Evolutionary conservation across 1,284 basidiomycete species (phyloP).

Genomic region (Malassezia yamatoensis): DNA sequence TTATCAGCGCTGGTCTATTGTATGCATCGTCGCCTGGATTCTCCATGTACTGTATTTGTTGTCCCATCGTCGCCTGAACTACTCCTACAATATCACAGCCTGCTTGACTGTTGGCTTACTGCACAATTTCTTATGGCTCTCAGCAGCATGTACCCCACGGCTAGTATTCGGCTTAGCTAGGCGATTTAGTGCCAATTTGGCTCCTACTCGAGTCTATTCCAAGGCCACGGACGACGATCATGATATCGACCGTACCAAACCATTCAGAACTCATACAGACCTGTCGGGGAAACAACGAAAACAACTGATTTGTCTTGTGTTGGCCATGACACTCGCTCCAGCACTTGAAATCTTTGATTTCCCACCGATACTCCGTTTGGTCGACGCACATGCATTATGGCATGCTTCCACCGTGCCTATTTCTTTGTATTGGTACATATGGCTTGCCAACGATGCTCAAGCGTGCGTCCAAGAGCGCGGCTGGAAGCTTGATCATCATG

Average conservation of each 20-base stretch:
- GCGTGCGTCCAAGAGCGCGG: conserved; percentile 32
- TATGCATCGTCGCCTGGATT: conserved; percentile 26
- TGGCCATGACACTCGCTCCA: conserved; percentile 66
- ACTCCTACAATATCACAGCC: conserved; percentile 85
- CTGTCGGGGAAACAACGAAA: conserved; percentile 37
- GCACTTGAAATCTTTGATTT: conserved; percentile 86
- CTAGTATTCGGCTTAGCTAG: conserved; percentile 11
- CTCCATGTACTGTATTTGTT: conserved; percentile 65
- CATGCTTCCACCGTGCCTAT: conserved; percentile 78
- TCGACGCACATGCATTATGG: conserved; percentile 96
- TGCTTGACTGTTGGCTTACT: conserved; percentile 63
- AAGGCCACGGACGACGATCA: background rate
- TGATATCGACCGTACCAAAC: background rate
- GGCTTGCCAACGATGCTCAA: conserved; percentile 38
- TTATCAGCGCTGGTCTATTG: conserved; percentile 21
- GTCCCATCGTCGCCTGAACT: conserved; percentile 69
- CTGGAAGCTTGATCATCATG: conserved; percentile 27
- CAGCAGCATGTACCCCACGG: conserved; percentile 28
- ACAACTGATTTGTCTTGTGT: conserved; percentile 49
- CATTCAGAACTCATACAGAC: background rate
- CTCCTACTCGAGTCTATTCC: no score
- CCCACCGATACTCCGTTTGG: conserved; percentile 58
- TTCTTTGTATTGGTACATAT: conserved; percentile 62
- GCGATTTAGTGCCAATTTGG: background rate
- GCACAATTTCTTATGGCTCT: conserved; percentile 70